Conservation (phyloP, 108 stramenopile species). For the Aurantiochytrium sp. region DNA sequence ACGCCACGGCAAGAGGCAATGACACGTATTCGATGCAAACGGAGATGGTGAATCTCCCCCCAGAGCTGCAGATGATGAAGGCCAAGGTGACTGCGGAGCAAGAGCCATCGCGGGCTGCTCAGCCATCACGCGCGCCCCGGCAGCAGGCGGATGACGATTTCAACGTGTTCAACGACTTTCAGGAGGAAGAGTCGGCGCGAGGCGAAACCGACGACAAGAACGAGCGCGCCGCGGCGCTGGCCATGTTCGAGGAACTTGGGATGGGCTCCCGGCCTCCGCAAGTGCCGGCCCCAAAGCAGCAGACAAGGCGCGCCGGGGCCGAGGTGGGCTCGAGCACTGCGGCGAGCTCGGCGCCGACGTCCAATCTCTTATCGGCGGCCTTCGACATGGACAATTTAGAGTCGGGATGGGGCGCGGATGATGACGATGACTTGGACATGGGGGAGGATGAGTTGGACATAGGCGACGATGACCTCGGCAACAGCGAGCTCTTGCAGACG, state of each 20-base stretch:
- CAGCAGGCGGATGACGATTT: too few relatives aligned
- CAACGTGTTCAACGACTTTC: too few relatives aligned
- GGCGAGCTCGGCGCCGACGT: too few relatives aligned
- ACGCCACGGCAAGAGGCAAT: too few relatives aligned
- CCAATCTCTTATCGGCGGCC: neutral
- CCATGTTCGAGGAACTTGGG: neutral
- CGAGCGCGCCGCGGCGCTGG: neutral
- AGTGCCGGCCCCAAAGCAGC: too few relatives aligned
- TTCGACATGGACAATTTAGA: neutral
- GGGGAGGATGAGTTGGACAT: neutral
- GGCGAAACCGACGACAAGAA: constrained; percentile 4
- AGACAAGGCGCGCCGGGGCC: too few relatives aligned
- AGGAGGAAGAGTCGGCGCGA: too few relatives aligned
- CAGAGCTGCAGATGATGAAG: neutral
- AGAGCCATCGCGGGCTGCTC: neutral
- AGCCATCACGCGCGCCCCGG: neutral
- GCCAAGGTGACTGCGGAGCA: neutral
- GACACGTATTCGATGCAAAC: neutral
- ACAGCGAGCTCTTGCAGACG: too few relatives aligned
- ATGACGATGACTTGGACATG: neutral
- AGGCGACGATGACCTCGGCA: neutral
- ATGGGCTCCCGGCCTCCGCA: neutral
- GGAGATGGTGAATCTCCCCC: neutral
- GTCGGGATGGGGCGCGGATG: neutral
- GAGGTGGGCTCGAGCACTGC: too few relatives aligned